Base-by-base conservation (phyloP, 2,329 filamentous ascomycete species). In the Claviceps digitariae region DNA sequence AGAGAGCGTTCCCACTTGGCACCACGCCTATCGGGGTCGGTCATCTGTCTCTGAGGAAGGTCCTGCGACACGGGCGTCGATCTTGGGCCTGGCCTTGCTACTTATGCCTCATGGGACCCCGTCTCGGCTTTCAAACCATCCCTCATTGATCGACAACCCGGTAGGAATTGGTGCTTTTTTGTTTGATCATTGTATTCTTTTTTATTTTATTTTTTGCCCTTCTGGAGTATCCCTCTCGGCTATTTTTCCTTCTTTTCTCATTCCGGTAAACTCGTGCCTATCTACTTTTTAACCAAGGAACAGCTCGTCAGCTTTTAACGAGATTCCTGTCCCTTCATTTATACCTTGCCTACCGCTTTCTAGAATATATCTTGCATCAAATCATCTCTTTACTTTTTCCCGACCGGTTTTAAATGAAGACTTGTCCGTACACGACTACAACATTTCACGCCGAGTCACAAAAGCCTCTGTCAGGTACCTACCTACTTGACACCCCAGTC, bases 181-280 rank as follows among this genome's bases (percentile, higher is more conserved):
- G 15, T 47, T 27, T 60, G 67, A 66, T 73, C 67, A 70, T 72
- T 65, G 66, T 70, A 57, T 44, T 44, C 41, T 69, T 70, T 69
- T 66, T 70, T 10, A 70, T 69, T 67, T 71, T 7, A 68, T 69
- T 66, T 68, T 69, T 69, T 66, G 70, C 10, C 44, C 25, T 25
- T 44, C 4, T 72, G 34, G 20, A 50, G 49, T 48, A 69, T 29
- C 21, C 67, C 67, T 68, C 70, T 70, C 67, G 70, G 69, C 72
- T 74, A 72, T 72, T 73, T 67, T 69, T 73, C 73, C 67, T 70
- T 73, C 73, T 68, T 70, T 73, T 73, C 67, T 61, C 53, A 51
- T 48, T 55, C 54, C 48, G 52, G 63, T 69, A 67, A 67, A 41
- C 52, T 54, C 52, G 49, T 21, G 47, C 52, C 61, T 8, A 36